These are phyloP conservation scores for Trichophyton rubrum DNA, from an alignment of 2,329 filamentous ascomycete genomes.

Conservation along the genomic window DNA sequence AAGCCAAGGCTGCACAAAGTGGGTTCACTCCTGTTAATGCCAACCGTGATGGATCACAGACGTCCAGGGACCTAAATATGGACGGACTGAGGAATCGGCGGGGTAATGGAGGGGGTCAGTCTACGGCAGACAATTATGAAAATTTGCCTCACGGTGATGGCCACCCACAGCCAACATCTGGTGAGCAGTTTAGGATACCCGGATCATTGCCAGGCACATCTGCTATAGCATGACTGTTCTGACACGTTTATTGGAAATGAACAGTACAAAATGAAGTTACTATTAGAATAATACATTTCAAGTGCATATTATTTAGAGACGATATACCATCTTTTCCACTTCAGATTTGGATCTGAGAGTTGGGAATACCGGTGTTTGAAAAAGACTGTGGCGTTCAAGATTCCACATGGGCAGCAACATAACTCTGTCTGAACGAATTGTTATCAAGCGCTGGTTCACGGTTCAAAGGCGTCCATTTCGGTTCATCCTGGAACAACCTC, in stretches of 20 bases:
- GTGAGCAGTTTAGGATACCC: slow-evolving; percentile 29
- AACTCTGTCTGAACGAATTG: slow-evolving; percentile 68
- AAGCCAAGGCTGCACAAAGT: slow-evolving; percentile 2
- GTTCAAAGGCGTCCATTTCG: slow-evolving; percentile 94
- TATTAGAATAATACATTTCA: neutral
- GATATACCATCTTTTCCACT: neutral
- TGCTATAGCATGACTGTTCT: slow-evolving; percentile 15
- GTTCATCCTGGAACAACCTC: slow-evolving; percentile 94
- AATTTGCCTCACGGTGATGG: neutral
- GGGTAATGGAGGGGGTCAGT: neutral
- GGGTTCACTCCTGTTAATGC: slow-evolving; percentile 4
- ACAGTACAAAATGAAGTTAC: neutral
- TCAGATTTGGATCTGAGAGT: neutral
- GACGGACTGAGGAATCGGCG: slow-evolving; percentile 25
- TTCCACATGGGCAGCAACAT: slow-evolving; percentile 41
- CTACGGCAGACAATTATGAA: neutral
- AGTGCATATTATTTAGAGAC: neutral
- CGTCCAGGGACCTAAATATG: slow-evolving; percentile 16
- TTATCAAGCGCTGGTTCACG: slow-evolving; percentile 60
- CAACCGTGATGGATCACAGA: slow-evolving; percentile 11
- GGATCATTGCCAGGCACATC: slow-evolving; percentile 25
- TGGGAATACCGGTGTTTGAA: neutral
- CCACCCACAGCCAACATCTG: slow-evolving; percentile 7
- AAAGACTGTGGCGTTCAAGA: neutral
- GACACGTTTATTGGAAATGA: neutral